Evolutionary conservation across 2,329 filamentous ascomycete species (phyloP).

Genomic region (Colletotrichum orchidophilum): DNA sequence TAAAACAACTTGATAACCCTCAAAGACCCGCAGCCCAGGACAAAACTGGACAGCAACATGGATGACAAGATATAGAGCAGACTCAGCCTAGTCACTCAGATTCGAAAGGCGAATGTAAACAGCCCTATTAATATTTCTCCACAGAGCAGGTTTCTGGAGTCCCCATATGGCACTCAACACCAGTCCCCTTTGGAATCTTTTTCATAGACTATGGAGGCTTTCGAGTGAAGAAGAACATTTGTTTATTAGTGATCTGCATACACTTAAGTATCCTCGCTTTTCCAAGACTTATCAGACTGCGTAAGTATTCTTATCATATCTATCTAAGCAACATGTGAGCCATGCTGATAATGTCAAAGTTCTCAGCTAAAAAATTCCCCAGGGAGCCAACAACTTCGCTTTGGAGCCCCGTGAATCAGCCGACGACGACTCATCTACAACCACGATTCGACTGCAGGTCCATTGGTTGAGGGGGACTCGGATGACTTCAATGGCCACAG

Average conservation of each 20-base stretch:
- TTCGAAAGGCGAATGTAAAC: too few species aligned
- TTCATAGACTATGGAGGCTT: neutral
- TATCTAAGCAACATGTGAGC: neutral
- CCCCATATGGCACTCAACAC: too few species aligned
- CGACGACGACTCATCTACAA: neutral
- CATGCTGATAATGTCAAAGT: neutral
- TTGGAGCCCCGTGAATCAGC: neutral
- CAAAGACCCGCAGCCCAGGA: too few species aligned
- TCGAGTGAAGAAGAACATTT: neutral
- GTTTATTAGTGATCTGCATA: neutral
- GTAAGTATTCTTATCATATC: neutral
- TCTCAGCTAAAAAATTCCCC: neutral
- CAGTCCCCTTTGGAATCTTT: neutral
- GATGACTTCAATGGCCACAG: neutral
- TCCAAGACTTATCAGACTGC: neutral
- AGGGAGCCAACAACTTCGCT: neutral
- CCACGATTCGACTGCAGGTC: neutral
- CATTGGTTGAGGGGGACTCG: neutral
- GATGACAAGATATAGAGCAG: too few species aligned
- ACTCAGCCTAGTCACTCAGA: too few species aligned
- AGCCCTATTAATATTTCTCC: too few species aligned
- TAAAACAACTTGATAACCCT: too few species aligned
- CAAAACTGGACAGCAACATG: too few species aligned
- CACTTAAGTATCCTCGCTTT: neutral
- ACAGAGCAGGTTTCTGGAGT: too few species aligned